A percentile compares a stretch with the other conserved stretches of the same genome.
phyloP scores from a whole-genome alignment of 148 eudicot genomes.

The Silene latifolia region DNA sequence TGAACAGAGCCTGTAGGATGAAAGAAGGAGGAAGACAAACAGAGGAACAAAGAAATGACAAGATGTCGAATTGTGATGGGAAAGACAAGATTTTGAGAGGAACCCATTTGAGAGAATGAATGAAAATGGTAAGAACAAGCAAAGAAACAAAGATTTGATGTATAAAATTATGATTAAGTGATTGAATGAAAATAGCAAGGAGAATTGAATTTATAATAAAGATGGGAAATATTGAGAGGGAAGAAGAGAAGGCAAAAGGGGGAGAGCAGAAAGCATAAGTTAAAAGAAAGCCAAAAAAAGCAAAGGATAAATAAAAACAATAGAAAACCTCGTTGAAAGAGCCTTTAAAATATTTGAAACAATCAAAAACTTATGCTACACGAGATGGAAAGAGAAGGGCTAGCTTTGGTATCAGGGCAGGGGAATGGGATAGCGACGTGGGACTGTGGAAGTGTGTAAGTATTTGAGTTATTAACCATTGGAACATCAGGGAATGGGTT shows the following conservation, averaged over 20 bases:
- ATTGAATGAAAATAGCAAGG: background rate
- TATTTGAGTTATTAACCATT: background rate
- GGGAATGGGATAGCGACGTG: background rate
- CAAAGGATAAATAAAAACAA: background rate
- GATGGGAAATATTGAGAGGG: background rate
- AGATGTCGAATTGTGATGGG: constrained; percentile 14
- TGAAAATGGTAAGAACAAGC: background rate
- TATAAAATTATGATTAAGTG: background rate
- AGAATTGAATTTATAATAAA: no score
- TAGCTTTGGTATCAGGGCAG: constrained; percentile 10
- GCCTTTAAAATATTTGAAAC: background rate
- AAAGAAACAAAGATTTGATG: background rate
- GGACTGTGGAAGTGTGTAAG: no score
- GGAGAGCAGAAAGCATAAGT: constrained; percentile 19
- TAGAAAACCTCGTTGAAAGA: constrained; percentile 20
- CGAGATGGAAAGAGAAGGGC: background rate
- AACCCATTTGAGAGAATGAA: constrained; percentile 25
- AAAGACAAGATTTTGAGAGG: constrained; percentile 23
- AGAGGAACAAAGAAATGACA: constrained; percentile 26
- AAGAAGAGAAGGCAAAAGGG: constrained; percentile 21
- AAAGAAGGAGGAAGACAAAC: constrained; percentile 14
- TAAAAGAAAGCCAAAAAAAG: constrained; percentile 13
- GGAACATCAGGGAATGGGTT: background rate
- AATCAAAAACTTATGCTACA: background rate
- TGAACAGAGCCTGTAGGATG: constrained; percentile 7